phyloP scores from a whole-genome alignment of 2,329 filamentous ascomycete species.

The Coccinonectria pachysandricola region DNA sequence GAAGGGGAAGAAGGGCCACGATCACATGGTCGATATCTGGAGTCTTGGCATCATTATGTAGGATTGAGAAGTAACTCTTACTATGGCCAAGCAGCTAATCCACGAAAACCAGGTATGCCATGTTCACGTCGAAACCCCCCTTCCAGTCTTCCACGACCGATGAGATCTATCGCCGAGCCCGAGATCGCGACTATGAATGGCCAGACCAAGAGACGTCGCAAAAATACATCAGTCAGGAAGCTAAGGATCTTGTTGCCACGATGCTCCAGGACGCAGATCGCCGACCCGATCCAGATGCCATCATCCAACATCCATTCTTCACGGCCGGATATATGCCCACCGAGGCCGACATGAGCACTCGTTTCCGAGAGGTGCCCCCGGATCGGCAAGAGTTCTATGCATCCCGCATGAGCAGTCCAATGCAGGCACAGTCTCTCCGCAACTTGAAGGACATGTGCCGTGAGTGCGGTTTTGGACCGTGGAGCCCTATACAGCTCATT shows the following conservation, averaged over 20 bases:
- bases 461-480: conserved; percentile 49
- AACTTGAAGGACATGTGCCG: conserved; percentile 48
- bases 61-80: conserved; percentile 28
- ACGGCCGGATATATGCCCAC: conserved; percentile 62
- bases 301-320: conserved; percentile 75
- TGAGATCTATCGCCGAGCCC: conserved; percentile 67
- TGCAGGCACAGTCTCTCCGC: conserved; percentile 35
- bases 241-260: conserved; percentile 67
- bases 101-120: conserved; percentile 69
- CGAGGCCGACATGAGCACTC: conserved; percentile 46
- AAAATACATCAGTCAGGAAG: conserved; percentile 63
- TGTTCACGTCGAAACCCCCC: conserved; percentile 91
- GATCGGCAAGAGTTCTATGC: conserved; percentile 48
- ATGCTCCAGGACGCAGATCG: conserved; percentile 67
- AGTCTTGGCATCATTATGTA: conserved; percentile 94
- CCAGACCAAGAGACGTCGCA: conserved; percentile 54
- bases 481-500: conserved; percentile 33
- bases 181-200: conserved; percentile 70
- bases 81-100: too few relatives aligned
- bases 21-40: conserved; percentile 98
- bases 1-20: conserved; percentile 87
- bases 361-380: conserved; percentile 47
- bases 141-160: conserved; percentile 89
- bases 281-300: conserved; percentile 64
- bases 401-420: conserved; percentile 33